phyloP scores from a whole-genome alignment of 768 basidiomycete genomes.

The Cantharellus anzutake region DNA sequence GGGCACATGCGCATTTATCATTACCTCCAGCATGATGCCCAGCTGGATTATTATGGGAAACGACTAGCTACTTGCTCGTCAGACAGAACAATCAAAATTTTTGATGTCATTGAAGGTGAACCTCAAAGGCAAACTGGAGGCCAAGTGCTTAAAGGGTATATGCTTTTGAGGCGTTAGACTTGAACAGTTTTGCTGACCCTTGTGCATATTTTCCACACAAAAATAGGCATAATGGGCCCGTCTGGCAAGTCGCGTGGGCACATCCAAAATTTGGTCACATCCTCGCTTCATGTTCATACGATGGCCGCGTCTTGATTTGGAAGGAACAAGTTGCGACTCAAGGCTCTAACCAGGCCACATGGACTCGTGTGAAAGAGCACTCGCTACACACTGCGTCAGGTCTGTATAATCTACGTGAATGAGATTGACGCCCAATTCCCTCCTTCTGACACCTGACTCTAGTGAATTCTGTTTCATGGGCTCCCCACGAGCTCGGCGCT shows the following conservation, averaged over 20 bases:
- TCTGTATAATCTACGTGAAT: constrained; percentile 20
- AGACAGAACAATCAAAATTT: constrained; percentile 86
- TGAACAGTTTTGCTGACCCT: background rate
- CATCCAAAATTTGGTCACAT: constrained; percentile 96
- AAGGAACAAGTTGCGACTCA: constrained; percentile 46
- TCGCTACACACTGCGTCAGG: constrained; percentile 86
- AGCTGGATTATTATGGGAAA: constrained; percentile 94
- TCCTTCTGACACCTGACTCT: background rate
- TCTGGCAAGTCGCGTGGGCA: constrained; percentile 97
- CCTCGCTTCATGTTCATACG: constrained; percentile 95
- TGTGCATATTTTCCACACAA: background rate
- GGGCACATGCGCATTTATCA: background rate
- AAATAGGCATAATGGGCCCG: constrained; percentile 79
- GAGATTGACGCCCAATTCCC: background rate
- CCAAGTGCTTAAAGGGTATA: constrained; percentile 67
- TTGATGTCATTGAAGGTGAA: constrained; percentile 85
- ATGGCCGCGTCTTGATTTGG: constrained; percentile 97
- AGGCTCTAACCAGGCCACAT: constrained; percentile 33
- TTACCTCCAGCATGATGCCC: constrained; percentile 75
- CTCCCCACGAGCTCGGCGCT: constrained; percentile 94
- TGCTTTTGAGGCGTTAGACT: background rate
- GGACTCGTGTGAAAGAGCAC: constrained; percentile 94
- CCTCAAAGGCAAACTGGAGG: constrained; percentile 39
- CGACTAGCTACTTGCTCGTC: constrained; percentile 93
- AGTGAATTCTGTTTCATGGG: constrained; percentile 99